Base-by-base conservation (phyloP, 2,329 filamentous ascomycete species). In the Venturia effusa region DNA sequence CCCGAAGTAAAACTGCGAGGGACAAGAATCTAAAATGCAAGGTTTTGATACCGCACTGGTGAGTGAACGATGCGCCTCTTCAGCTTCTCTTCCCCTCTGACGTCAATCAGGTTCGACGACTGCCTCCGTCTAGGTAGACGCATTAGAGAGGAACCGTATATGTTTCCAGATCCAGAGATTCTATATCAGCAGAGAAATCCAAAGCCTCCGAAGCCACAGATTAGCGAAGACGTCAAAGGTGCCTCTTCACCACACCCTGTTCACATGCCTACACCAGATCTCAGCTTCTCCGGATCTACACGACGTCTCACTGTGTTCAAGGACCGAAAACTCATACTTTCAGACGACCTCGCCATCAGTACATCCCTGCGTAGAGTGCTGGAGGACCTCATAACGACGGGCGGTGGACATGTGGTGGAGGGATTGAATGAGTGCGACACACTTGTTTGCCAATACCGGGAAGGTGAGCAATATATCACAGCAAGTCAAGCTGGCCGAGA, bases 31-130 rank as follows among this genome's bases (percentile, higher is more conserved):
- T 90, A 63, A 85, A 85, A 63, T 85, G 85, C 74, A 92, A 91
- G 75, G 88, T 97, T 65, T 90, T 99, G 22, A 80, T 99, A 62
- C 94, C 94, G 43, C 94, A 97, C 72, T 97, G 94, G 90, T 92
- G 77, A 70, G 80, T 67, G 11, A 24, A 43, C 13, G 45, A 30
- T 13, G 41, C n/a, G 5, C 40, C 19, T 19, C n/a, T 1, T 39
- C 61, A 34, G 32, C 11, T 8, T 19, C 22, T n/a, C 11, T 8
- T 19, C 22, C 45, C 45, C 34, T 59, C 43, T 54, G 54, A 67
- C 66, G 69, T 66, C n/a, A 7, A 34, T 41, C 10, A 92, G 89
- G 92, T 97, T 99, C 72, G 93, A 97, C 69, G 93, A 97, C 73
- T 99, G 94, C 75, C 84, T 99, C 68, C 94, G 90, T 75, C 84